Base-by-base conservation (phyloP, 371 early-diverging fungal genomes). In the Mortierella sp. region DNA sequence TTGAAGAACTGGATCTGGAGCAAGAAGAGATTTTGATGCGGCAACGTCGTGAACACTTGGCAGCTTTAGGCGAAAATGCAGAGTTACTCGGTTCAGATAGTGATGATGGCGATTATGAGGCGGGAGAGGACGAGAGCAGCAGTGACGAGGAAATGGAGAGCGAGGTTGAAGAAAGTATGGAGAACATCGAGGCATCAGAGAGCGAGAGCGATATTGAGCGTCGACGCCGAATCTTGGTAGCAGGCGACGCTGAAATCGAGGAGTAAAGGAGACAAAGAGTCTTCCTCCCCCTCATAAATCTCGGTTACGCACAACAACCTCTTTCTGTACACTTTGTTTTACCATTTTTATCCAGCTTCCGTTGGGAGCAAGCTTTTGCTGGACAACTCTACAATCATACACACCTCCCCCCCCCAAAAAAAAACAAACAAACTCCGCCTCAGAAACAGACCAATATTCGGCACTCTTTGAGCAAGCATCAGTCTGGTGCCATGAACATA, bases 51-150 rank as follows among this genome's bases (percentile, higher is more conserved):
- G 70, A 66, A 9, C 60, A 75, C 25, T 63, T 75, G 56, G 67
- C 67, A 7, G n/a, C 75, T 7, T 51, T 75, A 28, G 64, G 57
- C 19, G 60, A 70, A 37, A 62, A 62, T 1, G 67, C 75, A 7
- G n/a, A 55, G 18, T 50, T 75, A 44, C 61, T 77, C 55, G 68
- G 62, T 2, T 58, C 59, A 4, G 77, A 77, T 61, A 59, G 65
- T n/a, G 77, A 77, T 16, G 77, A 77, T 55, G 72, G 68, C 12
- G 77, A 77, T 55, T 72, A 77, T 59, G 77, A 77, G 43, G 60
- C 46, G 46, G 29, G n/a, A 6, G 57, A 56, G 37, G 65, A 57
- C 57, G 75, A 68, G 28, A 52, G 30, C 2, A 68, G 67, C 19
- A 44, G 44, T 4, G 44, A 43, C 18, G 44, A 43, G 19, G 59